Evolutionary conservation across 1,284 basidiomycete species (phyloP).

Genomic region (Nidula niveotomentosa): DNA sequence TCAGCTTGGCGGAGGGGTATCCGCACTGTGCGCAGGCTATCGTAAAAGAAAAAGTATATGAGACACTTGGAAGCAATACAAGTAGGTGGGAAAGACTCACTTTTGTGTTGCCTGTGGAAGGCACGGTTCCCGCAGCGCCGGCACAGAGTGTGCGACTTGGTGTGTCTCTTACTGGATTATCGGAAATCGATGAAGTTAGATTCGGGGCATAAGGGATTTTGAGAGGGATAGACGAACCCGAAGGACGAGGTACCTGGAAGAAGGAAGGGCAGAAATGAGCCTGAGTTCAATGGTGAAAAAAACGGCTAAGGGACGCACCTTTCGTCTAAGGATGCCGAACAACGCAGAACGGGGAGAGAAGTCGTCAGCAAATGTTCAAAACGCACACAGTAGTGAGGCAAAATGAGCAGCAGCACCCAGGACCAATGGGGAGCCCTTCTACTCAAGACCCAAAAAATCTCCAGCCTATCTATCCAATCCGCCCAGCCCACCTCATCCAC

Average conservation of each 20-base stretch:
- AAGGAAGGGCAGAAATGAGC: constrained; percentile 3
- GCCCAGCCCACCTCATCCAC: constrained; percentile 16
- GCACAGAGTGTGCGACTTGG: constrained; percentile 98
- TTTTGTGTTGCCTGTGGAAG: constrained; percentile 98
- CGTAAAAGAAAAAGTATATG: not conserved
- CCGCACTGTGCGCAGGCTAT: constrained; percentile 94
- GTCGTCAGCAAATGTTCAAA: constrained; percentile 10
- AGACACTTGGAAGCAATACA: not conserved
- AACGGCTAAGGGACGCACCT: constrained; percentile 51
- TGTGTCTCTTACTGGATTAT: constrained; percentile 87
- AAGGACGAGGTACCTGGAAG: constrained; percentile 86
- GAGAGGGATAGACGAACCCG: constrained; percentile 53
- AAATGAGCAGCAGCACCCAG: not conserved
- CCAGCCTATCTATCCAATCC: constrained; percentile 5
- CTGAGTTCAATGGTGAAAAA: constrained; percentile 2
- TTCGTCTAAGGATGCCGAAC: constrained; percentile 51
- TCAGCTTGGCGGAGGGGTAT: constrained; percentile 93
- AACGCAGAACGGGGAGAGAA: constrained; percentile 4
- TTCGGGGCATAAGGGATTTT: not conserved
- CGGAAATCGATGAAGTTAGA: constrained; percentile 8
- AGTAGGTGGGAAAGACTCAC: constrained; percentile 45
- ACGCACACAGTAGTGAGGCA: not conserved
- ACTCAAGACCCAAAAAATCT: too few relatives aligned
- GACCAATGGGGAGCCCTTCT: too few relatives aligned
- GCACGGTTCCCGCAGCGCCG: constrained; percentile 91